phyloP scores from a whole-genome alignment of 225 moss, liverwort and hornwort genomes.

The Bryum argenteum region DNA sequence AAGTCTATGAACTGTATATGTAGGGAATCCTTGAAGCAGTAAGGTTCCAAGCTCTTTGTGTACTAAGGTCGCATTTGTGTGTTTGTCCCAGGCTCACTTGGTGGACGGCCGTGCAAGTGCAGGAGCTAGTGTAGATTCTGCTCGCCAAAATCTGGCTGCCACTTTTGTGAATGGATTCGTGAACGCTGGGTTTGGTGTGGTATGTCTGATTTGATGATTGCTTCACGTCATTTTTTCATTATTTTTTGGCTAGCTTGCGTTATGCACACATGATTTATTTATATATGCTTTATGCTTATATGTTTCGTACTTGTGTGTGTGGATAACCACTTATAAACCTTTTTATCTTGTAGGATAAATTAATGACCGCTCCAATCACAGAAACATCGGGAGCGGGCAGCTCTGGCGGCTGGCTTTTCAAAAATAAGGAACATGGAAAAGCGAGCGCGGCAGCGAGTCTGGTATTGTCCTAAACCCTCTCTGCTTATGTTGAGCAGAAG shows the following conservation, averaged over 20 bases:
- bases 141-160: constrained; percentile 91
- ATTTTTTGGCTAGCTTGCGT: constrained; percentile 15
- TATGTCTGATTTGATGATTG: constrained; percentile 41
- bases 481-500: constrained; percentile 10
- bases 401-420: constrained; percentile 87
- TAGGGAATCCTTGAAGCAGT: neutral
- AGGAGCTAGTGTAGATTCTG: constrained; percentile 95
- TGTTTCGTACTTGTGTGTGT: too few species aligned
- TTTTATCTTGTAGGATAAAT: constrained; percentile 69
- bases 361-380: constrained; percentile 82
- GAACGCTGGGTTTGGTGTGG: constrained; percentile 96
- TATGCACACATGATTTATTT: constrained; percentile 7
- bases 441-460: constrained; percentile 97
- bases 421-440: constrained; percentile 99
- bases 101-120: constrained; percentile 96
- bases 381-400: constrained; percentile 80
- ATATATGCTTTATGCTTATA: neutral
- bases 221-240: constrained; percentile 5
- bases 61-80: constrained; percentile 28
- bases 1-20: neutral
- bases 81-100: constrained; percentile 78
- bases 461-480: constrained; percentile 45
- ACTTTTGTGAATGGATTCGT: constrained; percentile 98
- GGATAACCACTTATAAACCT: constrained; percentile 8
- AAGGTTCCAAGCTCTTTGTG: constrained; percentile 12